Evolutionary conservation across 1,139 yeast genomes (phyloP).

Genomic region (Candida tropicalis): DNA sequence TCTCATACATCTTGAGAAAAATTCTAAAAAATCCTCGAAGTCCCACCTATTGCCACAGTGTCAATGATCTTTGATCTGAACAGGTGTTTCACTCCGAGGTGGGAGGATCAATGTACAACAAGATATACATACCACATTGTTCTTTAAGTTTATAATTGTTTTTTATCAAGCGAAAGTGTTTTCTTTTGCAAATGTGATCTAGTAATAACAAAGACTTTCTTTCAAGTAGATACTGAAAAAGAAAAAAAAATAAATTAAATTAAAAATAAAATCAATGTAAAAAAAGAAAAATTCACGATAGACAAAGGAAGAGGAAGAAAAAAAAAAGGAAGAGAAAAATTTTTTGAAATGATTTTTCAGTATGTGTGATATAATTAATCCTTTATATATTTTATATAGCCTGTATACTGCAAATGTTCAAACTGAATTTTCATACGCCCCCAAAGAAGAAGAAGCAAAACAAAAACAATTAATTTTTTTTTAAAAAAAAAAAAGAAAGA

Average conservation of each 20-base stretch:
- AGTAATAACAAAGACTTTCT: constrained; percentile 1
- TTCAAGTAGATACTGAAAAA: background rate
- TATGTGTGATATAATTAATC: background rate
- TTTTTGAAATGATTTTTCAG: constrained; percentile 7
- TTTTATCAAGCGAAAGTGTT: constrained; percentile 1
- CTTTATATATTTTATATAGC: too few relatives aligned
- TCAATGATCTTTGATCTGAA: too few relatives aligned
- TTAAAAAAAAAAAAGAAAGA: background rate
- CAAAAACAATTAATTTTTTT: background rate
- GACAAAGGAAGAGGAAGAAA: background rate
- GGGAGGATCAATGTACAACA: background rate
- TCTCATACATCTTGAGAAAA: too few relatives aligned
- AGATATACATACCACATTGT: constrained; percentile 2
- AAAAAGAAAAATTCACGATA: constrained; percentile 1
- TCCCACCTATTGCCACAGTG: background rate
- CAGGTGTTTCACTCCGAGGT: too few relatives aligned
- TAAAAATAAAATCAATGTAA: background rate
- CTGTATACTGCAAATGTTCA: too few relatives aligned
- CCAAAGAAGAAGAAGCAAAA: background rate
- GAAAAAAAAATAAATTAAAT: background rate
- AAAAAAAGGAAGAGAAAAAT: constrained; percentile 1
- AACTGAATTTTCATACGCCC: background rate
- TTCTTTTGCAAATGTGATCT: background rate
- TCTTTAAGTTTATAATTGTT: background rate
- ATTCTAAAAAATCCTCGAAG: too few relatives aligned